Conservation (phyloP, 306 rosid genomes). For the Castanopsis chinensis region DNA sequence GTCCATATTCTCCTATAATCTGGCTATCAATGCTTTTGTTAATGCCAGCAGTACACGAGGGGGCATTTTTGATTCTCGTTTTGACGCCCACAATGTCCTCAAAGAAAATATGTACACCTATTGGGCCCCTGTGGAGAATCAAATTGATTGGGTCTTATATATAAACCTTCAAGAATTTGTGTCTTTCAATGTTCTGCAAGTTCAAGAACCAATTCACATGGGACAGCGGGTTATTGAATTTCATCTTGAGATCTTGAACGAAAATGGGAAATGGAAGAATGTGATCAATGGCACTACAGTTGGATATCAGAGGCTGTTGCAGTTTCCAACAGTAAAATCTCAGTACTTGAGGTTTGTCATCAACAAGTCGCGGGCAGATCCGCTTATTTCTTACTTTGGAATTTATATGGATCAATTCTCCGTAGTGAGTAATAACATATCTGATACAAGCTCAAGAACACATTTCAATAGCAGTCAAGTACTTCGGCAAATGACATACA, state of each 20-base stretch:
- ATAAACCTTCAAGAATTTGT: conserved; percentile 53
- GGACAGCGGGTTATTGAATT: conserved; percentile 83
- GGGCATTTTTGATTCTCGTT: conserved; percentile 39
- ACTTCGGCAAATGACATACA: conserved; percentile 24
- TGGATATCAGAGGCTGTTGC: conserved; percentile 71
- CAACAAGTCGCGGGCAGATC: conserved; percentile 68
- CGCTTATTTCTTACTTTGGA: conserved; percentile 63
- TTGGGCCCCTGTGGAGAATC: conserved; percentile 80
- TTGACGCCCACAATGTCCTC: conserved; percentile 58
- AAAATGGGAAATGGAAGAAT: conserved; percentile 52
- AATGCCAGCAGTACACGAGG: conserved; percentile 73
- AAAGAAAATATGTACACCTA: conserved; percentile 64
- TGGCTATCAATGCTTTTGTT: conserved; percentile 51
- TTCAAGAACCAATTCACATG: conserved; percentile 93
- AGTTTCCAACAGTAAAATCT: conserved; percentile 51
- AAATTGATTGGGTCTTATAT: conserved; percentile 51
- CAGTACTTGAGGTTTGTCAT: conserved; percentile 70
- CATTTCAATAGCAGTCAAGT: conserved; percentile 48
- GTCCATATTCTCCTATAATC: conserved; percentile 69
- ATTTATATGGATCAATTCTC: conserved; percentile 60
- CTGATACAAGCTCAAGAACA: conserved; percentile 19
- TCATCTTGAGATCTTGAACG: conserved; percentile 54
- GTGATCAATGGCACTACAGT: conserved; percentile 68
- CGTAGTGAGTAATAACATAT: conserved; percentile 17
- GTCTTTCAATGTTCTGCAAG: conserved; percentile 66